Evolutionary conservation across 1,284 basidiomycete species (phyloP).

Genomic region (Malassezia psittaci): DNA sequence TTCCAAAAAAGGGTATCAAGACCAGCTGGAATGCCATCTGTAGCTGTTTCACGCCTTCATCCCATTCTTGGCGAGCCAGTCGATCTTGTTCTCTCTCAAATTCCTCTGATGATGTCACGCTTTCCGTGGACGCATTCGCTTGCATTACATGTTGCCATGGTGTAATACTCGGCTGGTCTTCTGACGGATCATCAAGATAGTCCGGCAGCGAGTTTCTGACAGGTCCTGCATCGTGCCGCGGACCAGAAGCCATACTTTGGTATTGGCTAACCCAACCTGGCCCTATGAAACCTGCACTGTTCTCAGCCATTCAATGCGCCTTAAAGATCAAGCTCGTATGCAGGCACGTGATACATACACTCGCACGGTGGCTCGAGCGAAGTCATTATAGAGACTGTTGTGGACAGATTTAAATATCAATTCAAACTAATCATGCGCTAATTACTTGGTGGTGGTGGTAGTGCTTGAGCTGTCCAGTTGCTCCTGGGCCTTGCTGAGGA

Average conservation of each 20-base stretch:
- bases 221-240: not conserved
- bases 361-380: too few species aligned
- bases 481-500: conserved; percentile 11
- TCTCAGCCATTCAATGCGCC: not conserved
- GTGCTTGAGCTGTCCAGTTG: not conserved
- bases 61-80: conserved; percentile 78
- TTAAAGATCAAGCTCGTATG: too few species aligned
- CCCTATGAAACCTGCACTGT: not conserved
- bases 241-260: not conserved
- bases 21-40: conserved; percentile 69
- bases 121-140: conserved; percentile 2
- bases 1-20: conserved; percentile 72
- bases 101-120: conserved; percentile 53
- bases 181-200: conserved; percentile 3
- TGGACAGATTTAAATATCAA: too few species aligned
- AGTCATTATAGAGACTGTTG: too few species aligned
- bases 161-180: not conserved
- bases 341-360: too few species aligned
- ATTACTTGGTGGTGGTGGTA: conserved; percentile 1
- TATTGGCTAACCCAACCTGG: not conserved
- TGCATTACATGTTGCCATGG: not conserved
- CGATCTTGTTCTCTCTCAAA: conserved; percentile 56
- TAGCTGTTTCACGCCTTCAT: conserved; percentile 73
- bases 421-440: not conserved
- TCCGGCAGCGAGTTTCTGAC: not conserved